A percentile compares a stretch with the other conserved stretches of the same genome.
These are phyloP conservation scores for Solanum aculeatissimum DNA, from an alignment of 305 asterid genomes.

Conservation along the genomic window DNA sequence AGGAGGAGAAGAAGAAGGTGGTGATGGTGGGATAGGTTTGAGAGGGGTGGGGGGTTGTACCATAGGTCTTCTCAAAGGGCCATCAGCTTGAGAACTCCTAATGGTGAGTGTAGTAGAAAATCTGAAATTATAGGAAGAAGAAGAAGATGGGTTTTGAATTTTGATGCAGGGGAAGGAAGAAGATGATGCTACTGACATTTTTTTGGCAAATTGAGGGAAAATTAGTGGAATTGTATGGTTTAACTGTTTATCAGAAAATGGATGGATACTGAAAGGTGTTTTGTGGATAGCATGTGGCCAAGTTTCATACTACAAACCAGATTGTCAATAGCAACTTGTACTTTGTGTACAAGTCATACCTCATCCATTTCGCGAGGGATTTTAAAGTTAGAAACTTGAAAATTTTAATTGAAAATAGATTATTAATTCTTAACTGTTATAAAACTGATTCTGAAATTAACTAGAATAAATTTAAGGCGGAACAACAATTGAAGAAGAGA, in stretches of 20 bases:
- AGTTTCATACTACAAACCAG: neutral
- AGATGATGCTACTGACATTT: conserved; percentile 82
- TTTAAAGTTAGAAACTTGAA: too few relatives aligned
- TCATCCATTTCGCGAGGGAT: too few relatives aligned
- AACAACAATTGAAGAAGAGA: too few relatives aligned
- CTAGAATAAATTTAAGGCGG: too few relatives aligned
- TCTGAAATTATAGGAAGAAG: conserved; percentile 20
- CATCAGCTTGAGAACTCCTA: conserved; percentile 68
- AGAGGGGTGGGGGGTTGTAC: conserved; percentile 52
- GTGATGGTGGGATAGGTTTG: conserved; percentile 59
- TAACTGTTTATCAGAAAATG: neutral
- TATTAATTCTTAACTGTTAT: too few relatives aligned
- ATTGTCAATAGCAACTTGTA: neutral
- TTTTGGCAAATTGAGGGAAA: neutral
- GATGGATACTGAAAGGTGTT: neutral
- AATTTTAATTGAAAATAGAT: too few relatives aligned
- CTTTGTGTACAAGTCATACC: neutral
- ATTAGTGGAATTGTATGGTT: neutral
- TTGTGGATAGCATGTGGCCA: conserved; percentile 9
- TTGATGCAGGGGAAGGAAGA: conserved; percentile 69
- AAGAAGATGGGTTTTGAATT: conserved; percentile 31
- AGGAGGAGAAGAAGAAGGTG: conserved; percentile 10
- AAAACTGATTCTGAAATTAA: too few relatives aligned
- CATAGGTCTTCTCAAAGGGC: conserved; percentile 81
- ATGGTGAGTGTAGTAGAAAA: conserved; percentile 26